These are phyloP conservation scores for Phytopythium litorale DNA, from an alignment of 352 stramenopile species.

Conservation along the genomic window DNA sequence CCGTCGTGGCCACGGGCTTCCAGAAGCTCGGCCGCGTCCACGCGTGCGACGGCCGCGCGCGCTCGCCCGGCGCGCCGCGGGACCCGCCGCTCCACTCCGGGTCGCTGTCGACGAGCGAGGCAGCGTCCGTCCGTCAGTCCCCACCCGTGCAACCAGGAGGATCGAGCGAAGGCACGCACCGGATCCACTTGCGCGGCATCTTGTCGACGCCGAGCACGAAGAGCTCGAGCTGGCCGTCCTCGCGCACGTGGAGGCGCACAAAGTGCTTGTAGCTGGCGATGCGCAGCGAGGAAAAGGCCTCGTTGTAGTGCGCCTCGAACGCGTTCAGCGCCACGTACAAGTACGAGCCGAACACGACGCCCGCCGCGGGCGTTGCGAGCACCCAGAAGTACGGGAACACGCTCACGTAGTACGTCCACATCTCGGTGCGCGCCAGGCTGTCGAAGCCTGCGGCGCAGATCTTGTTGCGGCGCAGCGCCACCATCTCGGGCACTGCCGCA, in stretches of 20 bases:
- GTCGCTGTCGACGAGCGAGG: slow-evolving; percentile 29
- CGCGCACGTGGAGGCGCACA: slow-evolving; percentile 71
- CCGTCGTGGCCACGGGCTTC: slow-evolving; percentile 76
- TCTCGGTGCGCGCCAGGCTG: slow-evolving; percentile 62
- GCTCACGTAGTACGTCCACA: slow-evolving; percentile 81
- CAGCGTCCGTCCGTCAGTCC: background rate
- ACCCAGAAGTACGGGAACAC: slow-evolving; percentile 89
- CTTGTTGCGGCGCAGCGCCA: slow-evolving; percentile 79
- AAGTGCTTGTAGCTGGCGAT: slow-evolving; percentile 91
- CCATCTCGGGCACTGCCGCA: slow-evolving; percentile 64
- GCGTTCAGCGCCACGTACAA: slow-evolving; percentile 85
- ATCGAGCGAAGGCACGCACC: slow-evolving; percentile 23
- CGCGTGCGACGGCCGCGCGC: slow-evolving; percentile 60
- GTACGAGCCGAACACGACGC: slow-evolving; percentile 81
- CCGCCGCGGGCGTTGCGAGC: slow-evolving; percentile 69
- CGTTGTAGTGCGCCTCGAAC: slow-evolving; percentile 87
- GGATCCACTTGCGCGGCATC: slow-evolving; percentile 83
- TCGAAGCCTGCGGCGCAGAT: slow-evolving; percentile 67
- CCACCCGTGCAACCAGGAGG: background rate
- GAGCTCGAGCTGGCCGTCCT: slow-evolving; percentile 71
- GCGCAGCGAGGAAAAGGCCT: slow-evolving; percentile 84
- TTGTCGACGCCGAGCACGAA: slow-evolving; percentile 88
- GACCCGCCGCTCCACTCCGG: slow-evolving; percentile 69
- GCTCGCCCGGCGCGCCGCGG: slow-evolving; percentile 44
- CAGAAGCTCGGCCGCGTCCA: slow-evolving; percentile 79